Evolutionary conservation across 2,329 filamentous ascomycete genomes (phyloP).

Genomic region (Penicillium vulpinum): DNA sequence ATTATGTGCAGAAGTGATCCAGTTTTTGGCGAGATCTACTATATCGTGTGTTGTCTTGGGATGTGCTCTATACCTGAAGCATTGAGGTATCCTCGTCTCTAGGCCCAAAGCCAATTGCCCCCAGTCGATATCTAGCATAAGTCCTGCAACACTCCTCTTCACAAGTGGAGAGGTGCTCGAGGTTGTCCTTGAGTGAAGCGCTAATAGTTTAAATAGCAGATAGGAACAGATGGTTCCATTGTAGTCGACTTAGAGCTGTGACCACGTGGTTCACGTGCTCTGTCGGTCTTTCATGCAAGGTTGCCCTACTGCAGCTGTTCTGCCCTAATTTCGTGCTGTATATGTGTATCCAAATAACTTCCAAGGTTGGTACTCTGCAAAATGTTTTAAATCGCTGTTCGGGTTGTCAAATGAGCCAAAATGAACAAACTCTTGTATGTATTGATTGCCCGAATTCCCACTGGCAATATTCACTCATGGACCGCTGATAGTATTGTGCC

Average conservation of each 20-base stretch:
- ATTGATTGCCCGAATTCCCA: background rate
- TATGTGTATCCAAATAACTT: no score
- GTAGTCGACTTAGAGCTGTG: background rate
- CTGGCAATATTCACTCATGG: background rate
- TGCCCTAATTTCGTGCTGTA: background rate
- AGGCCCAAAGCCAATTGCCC: conserved; percentile 18
- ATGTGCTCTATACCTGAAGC: conserved; percentile 8
- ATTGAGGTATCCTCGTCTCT: conserved; percentile 23
- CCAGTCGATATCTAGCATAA: conserved; percentile 22
- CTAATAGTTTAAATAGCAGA: conserved; percentile 17
- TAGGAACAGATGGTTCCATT: background rate
- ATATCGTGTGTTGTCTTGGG: background rate
- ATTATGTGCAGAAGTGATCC: background rate
- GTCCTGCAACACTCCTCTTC: conserved; percentile 20
- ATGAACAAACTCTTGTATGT: background rate
- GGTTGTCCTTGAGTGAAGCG: conserved; percentile 25
- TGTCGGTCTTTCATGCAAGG: background rate
- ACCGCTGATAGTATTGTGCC: background rate
- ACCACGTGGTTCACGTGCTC: background rate
- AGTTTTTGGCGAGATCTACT: background rate
- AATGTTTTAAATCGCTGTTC: background rate
- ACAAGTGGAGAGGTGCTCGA: conserved; percentile 26
- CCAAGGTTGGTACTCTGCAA: background rate
- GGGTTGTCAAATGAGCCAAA: background rate
- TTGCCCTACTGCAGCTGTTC: background rate